A percentile compares a stretch with the other conserved stretches of the same genome.
Conservation (phyloP, 2,329 filamentous ascomycete genomes). For the Paecilomyces sp. region DNA sequence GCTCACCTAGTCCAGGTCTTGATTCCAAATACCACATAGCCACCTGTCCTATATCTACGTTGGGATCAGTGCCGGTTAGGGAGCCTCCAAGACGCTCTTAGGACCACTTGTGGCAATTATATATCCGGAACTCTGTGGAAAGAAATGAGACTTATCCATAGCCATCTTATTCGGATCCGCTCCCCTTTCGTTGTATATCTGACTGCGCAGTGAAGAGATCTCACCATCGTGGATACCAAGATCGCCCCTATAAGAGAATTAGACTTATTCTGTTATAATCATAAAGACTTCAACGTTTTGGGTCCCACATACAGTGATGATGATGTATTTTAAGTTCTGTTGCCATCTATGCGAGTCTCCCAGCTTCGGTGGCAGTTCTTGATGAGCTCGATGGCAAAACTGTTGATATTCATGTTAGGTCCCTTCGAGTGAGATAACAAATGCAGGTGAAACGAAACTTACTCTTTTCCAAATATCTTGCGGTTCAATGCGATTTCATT, state of each 20-base stretch:
- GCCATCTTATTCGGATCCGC: background rate
- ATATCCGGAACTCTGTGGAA: background rate
- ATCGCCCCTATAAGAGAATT: background rate
- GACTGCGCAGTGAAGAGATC: background rate
- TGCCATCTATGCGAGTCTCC: constrained; percentile 1
- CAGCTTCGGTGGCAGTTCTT: constrained; percentile 3
- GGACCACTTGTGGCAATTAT: background rate
- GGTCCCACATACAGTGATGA: background rate
- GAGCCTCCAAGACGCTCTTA: background rate
- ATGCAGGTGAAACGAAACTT: no score
- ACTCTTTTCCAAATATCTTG: constrained; percentile 8
- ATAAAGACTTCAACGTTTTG: no score
- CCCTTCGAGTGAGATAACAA: no score
- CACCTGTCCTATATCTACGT: background rate
- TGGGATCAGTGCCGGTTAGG: background rate
- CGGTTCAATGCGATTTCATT: constrained; percentile 71
- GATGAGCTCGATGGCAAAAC: constrained; percentile 4
- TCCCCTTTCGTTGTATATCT: background rate
- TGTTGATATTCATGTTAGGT: background rate
- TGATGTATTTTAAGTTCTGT: background rate
- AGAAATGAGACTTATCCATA: constrained; percentile 2
- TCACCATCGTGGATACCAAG: constrained; percentile 1
- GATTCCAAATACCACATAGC: no score
- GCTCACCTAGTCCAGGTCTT: background rate
- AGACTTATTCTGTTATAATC: background rate